Evolutionary conservation across 148 eudicot species (phyloP).

Genomic region (Nyssa sinensis): DNA sequence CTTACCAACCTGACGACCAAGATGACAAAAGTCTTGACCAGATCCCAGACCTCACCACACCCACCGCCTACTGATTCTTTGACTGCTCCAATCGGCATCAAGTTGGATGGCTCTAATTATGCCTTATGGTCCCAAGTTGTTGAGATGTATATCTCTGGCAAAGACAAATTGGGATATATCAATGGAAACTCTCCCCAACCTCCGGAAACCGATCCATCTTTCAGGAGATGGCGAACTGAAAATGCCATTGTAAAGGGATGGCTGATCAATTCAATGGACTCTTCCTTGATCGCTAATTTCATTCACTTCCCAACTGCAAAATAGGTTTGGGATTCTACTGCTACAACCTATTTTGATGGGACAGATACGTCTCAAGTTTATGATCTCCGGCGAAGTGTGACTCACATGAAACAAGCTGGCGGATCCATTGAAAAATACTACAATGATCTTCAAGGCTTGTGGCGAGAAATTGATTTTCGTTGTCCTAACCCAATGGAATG

Average conservation of each 20-base stretch:
- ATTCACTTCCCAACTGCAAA: background rate
- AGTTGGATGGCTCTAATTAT: background rate
- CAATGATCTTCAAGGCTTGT: background rate
- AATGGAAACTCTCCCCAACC: background rate
- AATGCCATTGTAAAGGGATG: constrained; percentile 2
- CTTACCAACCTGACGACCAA: too few species aligned
- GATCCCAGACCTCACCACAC: too few species aligned
- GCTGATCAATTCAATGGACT: background rate
- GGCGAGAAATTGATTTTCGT: background rate
- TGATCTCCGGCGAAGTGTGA: background rate
- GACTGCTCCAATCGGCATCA: background rate
- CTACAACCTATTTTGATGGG: background rate
- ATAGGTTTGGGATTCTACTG: background rate
- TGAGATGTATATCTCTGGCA: too few species aligned
- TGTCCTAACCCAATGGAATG: constrained; percentile 7
- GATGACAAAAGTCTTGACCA: too few species aligned
- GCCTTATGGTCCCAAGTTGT: too few species aligned
- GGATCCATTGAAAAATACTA: background rate
- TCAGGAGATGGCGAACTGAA: background rate
- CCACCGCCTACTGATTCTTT: too few species aligned
- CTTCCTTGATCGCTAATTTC: background rate
- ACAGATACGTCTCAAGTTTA: too few species aligned
- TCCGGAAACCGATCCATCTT: background rate
- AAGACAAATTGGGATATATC: too few species aligned
- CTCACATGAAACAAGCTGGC: background rate